Conservation (phyloP, 2,329 filamentous ascomycete species). For the Chaetomium sp. region DNA sequence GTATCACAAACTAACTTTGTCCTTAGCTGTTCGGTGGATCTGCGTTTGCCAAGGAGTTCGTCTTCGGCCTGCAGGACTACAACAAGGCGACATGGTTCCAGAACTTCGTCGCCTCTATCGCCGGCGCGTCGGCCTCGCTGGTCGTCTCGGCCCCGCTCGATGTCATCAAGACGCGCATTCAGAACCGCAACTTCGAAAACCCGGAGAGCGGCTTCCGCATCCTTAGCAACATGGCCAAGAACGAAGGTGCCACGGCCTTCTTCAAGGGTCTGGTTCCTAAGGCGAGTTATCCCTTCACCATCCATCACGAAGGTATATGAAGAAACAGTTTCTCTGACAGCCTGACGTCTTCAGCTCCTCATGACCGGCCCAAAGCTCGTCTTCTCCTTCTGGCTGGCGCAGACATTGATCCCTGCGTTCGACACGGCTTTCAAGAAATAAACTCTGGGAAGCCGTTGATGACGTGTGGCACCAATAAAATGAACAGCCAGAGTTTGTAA, state of each 20-base stretch:
- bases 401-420: constrained; percentile 94
- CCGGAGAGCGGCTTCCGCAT: constrained; percentile 92
- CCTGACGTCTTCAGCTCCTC: constrained; percentile 53
- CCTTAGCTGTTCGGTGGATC: constrained; percentile 90
- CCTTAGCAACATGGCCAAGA: constrained; percentile 82
- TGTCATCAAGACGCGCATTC: constrained; percentile 96
- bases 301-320: not conserved
- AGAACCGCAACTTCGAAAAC: constrained; percentile 98
- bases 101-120: constrained; percentile 96
- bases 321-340: constrained; percentile 7
- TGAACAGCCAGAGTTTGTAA: not conserved
- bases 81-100: constrained; percentile 91
- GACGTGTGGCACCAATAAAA: not conserved
- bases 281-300: constrained; percentile 35
- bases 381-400: constrained; percentile 99
- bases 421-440: constrained; percentile 40
- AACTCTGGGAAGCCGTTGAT: not conserved
- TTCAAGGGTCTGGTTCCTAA: constrained; percentile 98
- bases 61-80: constrained; percentile 87
- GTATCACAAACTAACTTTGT: constrained; percentile 17
- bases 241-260: constrained; percentile 81
- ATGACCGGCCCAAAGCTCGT: constrained; percentile 99
- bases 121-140: constrained; percentile 89
- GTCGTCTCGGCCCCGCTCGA: constrained; percentile 93
- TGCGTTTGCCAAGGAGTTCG: constrained; percentile 94